A percentile compares a stretch with the other conserved stretches of the same genome.
Conservation (phyloP, 2,329 filamentous ascomycete species). For the Exophiala aquamarina region DNA sequence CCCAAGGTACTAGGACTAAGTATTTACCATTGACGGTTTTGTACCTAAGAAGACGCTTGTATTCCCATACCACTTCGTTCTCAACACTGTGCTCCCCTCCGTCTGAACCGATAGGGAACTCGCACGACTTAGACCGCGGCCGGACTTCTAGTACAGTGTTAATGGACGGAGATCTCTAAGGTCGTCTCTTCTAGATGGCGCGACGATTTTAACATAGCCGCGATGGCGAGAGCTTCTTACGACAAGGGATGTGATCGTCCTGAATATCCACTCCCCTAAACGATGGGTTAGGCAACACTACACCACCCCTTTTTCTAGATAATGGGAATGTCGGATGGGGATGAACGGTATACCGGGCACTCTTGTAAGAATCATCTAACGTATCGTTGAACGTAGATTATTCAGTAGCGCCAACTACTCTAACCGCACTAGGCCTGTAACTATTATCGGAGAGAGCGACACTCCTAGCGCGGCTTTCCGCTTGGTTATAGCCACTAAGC, state of each 20-base stretch:
- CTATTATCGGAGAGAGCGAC: background rate
- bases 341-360: background rate
- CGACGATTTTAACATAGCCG: background rate
- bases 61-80: slow-evolving; percentile 1
- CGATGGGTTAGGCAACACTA: background rate
- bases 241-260: background rate
- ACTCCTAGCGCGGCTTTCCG: background rate
- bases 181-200: background rate
- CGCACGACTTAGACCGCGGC: background rate
- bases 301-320: background rate
- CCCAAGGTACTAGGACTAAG: slow-evolving; percentile 1
- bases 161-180: background rate
- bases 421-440: background rate
- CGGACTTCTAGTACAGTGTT: background rate
- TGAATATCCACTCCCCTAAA: background rate
- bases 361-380: background rate
- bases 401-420: background rate
- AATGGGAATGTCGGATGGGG: background rate
- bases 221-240: background rate
- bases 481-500: background rate
- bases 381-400: no score
- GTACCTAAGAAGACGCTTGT: background rate
- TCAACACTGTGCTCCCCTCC: background rate
- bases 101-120: background rate
- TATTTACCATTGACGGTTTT: background rate